Conservation (phyloP, 129 eudicot genomes). For the Ambrosia artemisiifolia region DNA sequence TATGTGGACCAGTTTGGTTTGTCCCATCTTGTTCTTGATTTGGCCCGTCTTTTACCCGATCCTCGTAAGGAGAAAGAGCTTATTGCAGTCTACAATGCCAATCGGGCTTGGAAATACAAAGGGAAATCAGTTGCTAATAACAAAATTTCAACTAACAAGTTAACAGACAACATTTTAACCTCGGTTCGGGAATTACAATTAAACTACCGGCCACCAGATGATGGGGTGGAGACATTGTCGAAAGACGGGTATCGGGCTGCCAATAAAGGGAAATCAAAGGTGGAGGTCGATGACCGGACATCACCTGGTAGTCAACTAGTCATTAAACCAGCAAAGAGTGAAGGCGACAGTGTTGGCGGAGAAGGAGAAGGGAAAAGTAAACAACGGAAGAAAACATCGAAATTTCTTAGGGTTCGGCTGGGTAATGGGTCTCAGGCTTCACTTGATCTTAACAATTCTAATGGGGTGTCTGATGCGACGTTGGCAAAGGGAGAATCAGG, state of each 20-base stretch:
- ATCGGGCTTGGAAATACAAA: constrained; percentile 37
- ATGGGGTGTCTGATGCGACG: constrained; percentile 26
- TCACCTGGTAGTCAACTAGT: constrained; percentile 30
- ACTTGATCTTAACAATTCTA: constrained; percentile 42
- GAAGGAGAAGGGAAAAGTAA: no score
- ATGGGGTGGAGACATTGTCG: constrained; percentile 60
- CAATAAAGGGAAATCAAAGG: constrained; percentile 54
- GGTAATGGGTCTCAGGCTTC: constrained; percentile 75
- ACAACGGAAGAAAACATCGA: constrained; percentile 77
- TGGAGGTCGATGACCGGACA: constrained; percentile 27
- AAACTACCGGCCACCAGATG: constrained; percentile 42
- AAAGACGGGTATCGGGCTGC: constrained; percentile 71
- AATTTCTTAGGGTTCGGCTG: constrained; percentile 68
- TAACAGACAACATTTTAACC: constrained; percentile 52
- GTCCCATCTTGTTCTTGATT: constrained; percentile 87
- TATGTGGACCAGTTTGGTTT: constrained; percentile 80
- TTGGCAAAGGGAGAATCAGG: constrained; percentile 5
- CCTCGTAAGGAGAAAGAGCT: constrained; percentile 65
- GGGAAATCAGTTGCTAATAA: constrained; percentile 43
- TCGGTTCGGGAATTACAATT: constrained; percentile 62
- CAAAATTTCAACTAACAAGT: constrained; percentile 45
- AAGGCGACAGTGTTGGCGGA: constrained; percentile 26
- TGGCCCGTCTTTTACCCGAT: constrained; percentile 85
- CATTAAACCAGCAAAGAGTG: constrained; percentile 28
- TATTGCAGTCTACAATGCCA: constrained; percentile 61